These are phyloP conservation scores for Trichophyton schoenleinii DNA, from an alignment of 2,329 filamentous ascomycete genomes.

Conservation along the genomic window DNA sequence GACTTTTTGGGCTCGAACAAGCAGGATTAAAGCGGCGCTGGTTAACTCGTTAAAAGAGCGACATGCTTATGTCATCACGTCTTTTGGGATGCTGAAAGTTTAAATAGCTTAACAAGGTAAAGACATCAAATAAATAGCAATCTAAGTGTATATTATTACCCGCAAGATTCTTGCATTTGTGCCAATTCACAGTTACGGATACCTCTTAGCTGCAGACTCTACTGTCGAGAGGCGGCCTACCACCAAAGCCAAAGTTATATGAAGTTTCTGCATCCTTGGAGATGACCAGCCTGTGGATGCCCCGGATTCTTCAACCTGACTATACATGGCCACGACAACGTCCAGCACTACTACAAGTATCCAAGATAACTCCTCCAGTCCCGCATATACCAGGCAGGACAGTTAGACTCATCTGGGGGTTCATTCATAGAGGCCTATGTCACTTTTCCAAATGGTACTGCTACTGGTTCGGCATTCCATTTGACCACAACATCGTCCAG, in stretches of 20 bases:
- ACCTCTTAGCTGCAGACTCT: not conserved
- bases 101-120: too few relatives aligned
- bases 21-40: not conserved
- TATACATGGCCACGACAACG: conserved; percentile 19
- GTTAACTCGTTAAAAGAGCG: too few relatives aligned
- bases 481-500: conserved; percentile 23
- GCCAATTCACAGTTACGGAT: too few relatives aligned
- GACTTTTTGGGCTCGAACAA: not conserved
- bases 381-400: conserved; percentile 6
- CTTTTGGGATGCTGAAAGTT: too few relatives aligned
- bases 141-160: too few relatives aligned
- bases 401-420: conserved; percentile 19
- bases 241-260: not conserved
- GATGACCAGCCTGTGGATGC: conserved; percentile 13
- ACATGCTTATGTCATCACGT: too few relatives aligned
- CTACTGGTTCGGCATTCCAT: conserved; percentile 19
- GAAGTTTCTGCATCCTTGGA: conserved; percentile 7
- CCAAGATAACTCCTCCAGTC: conserved; percentile 16
- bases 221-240: not conserved
- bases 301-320: conserved; percentile 16
- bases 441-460: conserved; percentile 18
- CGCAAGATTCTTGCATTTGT: too few relatives aligned
- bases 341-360: conserved; percentile 12
- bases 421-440: conserved; percentile 20
- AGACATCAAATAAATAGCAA: too few relatives aligned